Conservation (phyloP, 2,329 filamentous ascomycete genomes). For the Claviceps quebecensis region DNA sequence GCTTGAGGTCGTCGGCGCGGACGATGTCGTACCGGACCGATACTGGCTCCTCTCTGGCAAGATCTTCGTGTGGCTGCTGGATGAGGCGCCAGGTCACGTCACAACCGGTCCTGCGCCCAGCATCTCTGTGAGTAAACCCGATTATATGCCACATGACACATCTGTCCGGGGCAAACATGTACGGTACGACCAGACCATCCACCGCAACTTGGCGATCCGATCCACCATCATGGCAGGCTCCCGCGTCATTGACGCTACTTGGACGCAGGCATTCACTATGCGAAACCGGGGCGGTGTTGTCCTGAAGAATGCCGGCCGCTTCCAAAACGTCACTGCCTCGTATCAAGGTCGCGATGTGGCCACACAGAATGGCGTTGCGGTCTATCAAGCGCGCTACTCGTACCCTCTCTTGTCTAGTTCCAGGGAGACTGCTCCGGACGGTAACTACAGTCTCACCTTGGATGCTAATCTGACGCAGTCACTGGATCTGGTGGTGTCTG, state of each 20-base stretch:
- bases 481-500: constrained; percentile 22
- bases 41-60: constrained; percentile 68
- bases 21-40: constrained; percentile 32
- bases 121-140: neutral
- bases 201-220: constrained; percentile 45
- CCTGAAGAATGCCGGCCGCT: constrained; percentile 13
- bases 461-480: constrained; percentile 26
- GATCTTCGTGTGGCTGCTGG: constrained; percentile 65
- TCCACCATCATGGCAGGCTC: constrained; percentile 32
- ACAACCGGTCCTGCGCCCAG: constrained; percentile 20
- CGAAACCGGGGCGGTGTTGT: constrained; percentile 34
- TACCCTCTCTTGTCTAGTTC: constrained; percentile 8
- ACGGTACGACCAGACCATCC: constrained; percentile 31
- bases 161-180: neutral
- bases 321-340: constrained; percentile 22
- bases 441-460: constrained; percentile 9
- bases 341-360: constrained; percentile 9
- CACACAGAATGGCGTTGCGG: neutral
- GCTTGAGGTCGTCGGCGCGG: constrained; percentile 51
- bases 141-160: neutral
- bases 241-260: constrained; percentile 18
- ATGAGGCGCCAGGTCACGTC: constrained; percentile 28
- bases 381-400: constrained; percentile 4
- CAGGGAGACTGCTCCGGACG: neutral
- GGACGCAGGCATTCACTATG: constrained; percentile 45